A percentile compares a stretch with the other conserved stretches of the same genome.
Evolutionary conservation across 2,329 filamentous ascomycete species (phyloP).

Genomic region (Magnaporthiopsis rhizophila): DNA sequence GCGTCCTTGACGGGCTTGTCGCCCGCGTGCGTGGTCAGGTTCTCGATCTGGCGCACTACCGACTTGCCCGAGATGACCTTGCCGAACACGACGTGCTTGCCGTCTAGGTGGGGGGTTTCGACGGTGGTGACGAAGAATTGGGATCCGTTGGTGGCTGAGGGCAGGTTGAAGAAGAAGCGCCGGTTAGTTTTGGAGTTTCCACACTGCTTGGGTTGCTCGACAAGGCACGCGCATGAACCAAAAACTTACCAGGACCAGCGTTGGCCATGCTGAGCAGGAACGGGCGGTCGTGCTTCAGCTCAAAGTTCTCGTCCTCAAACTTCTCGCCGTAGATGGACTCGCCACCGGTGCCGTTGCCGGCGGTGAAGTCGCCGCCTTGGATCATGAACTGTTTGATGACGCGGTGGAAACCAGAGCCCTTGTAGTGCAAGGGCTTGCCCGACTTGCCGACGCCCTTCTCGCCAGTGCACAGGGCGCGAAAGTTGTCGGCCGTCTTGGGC

Average conservation of each 20-base stretch:
- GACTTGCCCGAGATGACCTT: constrained; percentile 91
- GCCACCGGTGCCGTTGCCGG: constrained; percentile 87
- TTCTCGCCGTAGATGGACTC: constrained; percentile 97
- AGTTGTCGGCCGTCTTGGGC: constrained; percentile 94
- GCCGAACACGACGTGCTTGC: constrained; percentile 93
- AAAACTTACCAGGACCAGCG: constrained; percentile 69
- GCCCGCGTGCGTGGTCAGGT: constrained; percentile 60
- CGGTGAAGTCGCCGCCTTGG: constrained; percentile 94
- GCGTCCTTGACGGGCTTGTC: constrained; percentile 75
- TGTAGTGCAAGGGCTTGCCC: constrained; percentile 86
- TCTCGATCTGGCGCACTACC: constrained; percentile 83
- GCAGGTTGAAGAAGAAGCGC: neutral
- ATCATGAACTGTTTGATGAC: constrained; percentile 99
- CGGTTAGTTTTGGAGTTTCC: neutral
- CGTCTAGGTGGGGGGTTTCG: constrained; percentile 86
- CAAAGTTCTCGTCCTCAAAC: constrained; percentile 95
- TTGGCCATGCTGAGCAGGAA: constrained; percentile 98
- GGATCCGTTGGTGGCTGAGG: constrained; percentile 78
- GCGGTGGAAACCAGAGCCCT: constrained; percentile 86
- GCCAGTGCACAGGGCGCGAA: constrained; percentile 86
- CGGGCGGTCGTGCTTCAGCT: constrained; percentile 81
- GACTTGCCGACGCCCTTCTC: constrained; percentile 80
- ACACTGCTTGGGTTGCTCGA: neutral
- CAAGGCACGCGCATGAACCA: neutral
- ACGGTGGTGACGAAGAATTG: constrained; percentile 99